Conservation (phyloP, 1,284 basidiomycete species). For the Marasmius oreades region DNA sequence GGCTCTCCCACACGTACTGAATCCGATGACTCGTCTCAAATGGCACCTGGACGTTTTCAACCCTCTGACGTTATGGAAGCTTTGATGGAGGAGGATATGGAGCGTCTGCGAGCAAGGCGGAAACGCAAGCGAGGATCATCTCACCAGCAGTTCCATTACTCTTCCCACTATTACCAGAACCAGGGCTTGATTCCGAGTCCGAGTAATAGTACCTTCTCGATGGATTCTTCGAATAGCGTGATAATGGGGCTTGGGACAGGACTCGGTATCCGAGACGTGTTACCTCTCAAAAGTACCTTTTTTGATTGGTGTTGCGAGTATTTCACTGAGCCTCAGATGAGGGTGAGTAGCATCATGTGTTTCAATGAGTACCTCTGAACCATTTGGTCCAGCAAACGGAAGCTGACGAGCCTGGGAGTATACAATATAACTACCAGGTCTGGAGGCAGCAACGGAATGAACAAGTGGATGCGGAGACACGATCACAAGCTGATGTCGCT, state of each 20-base stretch:
- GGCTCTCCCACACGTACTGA: conserved; percentile 24
- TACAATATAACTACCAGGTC: conserved; percentile 92
- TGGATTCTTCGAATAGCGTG: conserved; percentile 64
- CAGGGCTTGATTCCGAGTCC: conserved; percentile 50
- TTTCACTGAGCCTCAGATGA: conserved; percentile 98
- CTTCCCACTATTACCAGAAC: conserved; percentile 25
- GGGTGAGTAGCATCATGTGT: conserved; percentile 48
- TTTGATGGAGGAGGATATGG: conserved; percentile 88
- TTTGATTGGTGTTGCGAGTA: conserved; percentile 98
- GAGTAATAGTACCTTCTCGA: conserved; percentile 69
- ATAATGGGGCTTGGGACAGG: conserved; percentile 75
- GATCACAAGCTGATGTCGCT: conserved; percentile 66
- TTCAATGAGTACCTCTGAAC: conserved; percentile 9
- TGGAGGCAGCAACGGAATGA: conserved; percentile 95
- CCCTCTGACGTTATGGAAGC: conserved; percentile 83
- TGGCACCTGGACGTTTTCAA: conserved; percentile 34
- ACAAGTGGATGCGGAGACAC: conserved; percentile 70
- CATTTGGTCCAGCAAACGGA: conserved; percentile 72
- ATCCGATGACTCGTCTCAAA: conserved; percentile 18
- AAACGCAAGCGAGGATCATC: conserved; percentile 35
- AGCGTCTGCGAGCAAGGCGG: conserved; percentile 71
- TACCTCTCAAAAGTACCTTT: conserved; percentile 89
- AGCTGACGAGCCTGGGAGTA: conserved; percentile 91
- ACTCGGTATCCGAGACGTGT: conserved; percentile 61
- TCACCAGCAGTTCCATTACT: conserved; percentile 16